Evolutionary conservation across 2,329 filamentous ascomycete genomes (phyloP).

Genomic region (Nakataea oryzae): DNA sequence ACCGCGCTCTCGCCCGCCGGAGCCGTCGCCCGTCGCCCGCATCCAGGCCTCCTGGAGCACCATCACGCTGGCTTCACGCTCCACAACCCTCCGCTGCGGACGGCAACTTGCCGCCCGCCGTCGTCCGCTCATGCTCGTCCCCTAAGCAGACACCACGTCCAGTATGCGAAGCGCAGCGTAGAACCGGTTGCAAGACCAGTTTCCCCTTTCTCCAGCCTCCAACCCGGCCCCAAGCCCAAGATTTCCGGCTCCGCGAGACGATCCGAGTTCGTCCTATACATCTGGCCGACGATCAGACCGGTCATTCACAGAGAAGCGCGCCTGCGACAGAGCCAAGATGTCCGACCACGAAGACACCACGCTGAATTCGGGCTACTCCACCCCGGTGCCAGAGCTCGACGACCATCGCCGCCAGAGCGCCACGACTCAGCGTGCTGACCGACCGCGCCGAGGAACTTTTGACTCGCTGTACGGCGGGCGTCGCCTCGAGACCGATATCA

Average conservation of each 20-base stretch:
- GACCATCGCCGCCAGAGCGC: slow-evolving; percentile 67
- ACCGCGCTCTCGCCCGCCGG: neutral
- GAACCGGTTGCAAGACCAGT: slow-evolving; percentile 4
- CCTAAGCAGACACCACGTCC: neutral
- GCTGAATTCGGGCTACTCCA: slow-evolving; percentile 55
- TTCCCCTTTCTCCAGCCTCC: neutral
- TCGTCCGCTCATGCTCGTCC: slow-evolving; percentile 4
- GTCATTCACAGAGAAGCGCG: neutral
- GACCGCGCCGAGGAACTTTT: slow-evolving; percentile 60
- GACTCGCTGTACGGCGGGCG: slow-evolving; percentile 53
- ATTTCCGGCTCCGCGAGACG: neutral
- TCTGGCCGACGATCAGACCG: neutral
- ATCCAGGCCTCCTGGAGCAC: neutral
- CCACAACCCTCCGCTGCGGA: slow-evolving; percentile 3
- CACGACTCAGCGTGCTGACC: slow-evolving; percentile 48
- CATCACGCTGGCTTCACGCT: slow-evolving; percentile 1
- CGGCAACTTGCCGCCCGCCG: slow-evolving; percentile 4
- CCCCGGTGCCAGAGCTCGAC: slow-evolving; percentile 71
- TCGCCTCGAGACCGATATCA: slow-evolving; percentile 11
- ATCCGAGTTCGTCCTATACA: neutral
- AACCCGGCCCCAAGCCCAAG: neutral
- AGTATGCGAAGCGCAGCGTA: slow-evolving; percentile 4
- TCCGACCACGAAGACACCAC: slow-evolving; percentile 51
- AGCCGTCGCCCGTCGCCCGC: neutral
- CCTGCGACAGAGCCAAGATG: slow-evolving; percentile 36